These are phyloP conservation scores for Hymenoscyphus scutula DNA, from an alignment of 2,329 filamentous ascomycete genomes.

Conservation along the genomic window DNA sequence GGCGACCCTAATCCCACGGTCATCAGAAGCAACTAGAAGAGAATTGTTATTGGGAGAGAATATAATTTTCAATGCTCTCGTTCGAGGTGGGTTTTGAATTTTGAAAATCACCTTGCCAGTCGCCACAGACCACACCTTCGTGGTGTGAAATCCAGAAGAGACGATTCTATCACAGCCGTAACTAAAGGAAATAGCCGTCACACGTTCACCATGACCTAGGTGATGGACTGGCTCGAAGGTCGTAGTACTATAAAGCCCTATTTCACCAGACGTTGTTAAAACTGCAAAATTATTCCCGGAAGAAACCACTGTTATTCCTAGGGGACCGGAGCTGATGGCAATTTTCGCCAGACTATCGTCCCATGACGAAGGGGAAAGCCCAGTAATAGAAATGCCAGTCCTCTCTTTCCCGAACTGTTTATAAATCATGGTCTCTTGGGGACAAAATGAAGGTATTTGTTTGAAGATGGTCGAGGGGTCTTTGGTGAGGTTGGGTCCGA, in stretches of 20 bases:
- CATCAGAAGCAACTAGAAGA: background rate
- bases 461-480: constrained; percentile 39
- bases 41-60: background rate
- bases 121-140: constrained; percentile 17
- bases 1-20: background rate
- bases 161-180: constrained; percentile 7
- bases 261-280: background rate
- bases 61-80: constrained; percentile 8
- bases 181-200: constrained; percentile 18
- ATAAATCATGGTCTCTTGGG: constrained; percentile 37
- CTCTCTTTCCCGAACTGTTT: constrained; percentile 31
- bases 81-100: constrained; percentile 10
- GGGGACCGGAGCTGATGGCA: background rate
- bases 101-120: constrained; percentile 10
- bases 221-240: constrained; percentile 15
- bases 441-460: constrained; percentile 42
- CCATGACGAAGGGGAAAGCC: constrained; percentile 13
- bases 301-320: constrained; percentile 6
- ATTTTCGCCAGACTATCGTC: constrained; percentile 19
- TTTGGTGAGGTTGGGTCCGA: constrained; percentile 31
- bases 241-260: constrained; percentile 14
- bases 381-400: constrained; percentile 7
- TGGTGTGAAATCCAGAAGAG: constrained; percentile 16
- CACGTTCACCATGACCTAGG: constrained; percentile 16
- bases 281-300: constrained; percentile 5